Percentiles rank a stretch among this genome's conserved stretches.
Conservation (phyloP, 1,284 basidiomycete species). For the Tilletia horrida region DNA sequence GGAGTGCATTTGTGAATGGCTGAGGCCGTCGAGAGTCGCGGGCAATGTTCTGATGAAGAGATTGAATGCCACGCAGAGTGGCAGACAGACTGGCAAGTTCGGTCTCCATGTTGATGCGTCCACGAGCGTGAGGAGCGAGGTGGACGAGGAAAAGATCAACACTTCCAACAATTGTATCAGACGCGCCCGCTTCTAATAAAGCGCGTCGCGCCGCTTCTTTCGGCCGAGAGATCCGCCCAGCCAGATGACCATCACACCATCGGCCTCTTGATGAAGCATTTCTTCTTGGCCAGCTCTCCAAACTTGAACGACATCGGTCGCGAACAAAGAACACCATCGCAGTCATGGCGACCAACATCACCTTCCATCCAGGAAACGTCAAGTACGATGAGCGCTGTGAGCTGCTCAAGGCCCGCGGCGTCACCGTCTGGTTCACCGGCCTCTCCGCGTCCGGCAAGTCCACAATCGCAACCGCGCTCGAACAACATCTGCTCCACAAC, state of each 20-base stretch:
- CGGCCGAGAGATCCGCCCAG: not conserved
- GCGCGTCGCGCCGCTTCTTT: not conserved
- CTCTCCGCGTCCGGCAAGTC: slow-evolving; percentile 64
- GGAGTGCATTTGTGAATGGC: slow-evolving; percentile 46
- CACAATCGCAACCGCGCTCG: slow-evolving; percentile 92
- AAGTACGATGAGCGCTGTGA: slow-evolving; percentile 46
- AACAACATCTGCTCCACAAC: slow-evolving; percentile 87
- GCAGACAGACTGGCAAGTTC: slow-evolving; percentile 39
- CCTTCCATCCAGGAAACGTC: slow-evolving; percentile 68
- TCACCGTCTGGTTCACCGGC: slow-evolving; percentile 44
- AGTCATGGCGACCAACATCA: slow-evolving; percentile 78
- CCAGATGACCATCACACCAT: not conserved
- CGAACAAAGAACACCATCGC: no score
- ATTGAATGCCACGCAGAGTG: slow-evolving; percentile 43
- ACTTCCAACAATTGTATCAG: not conserved
- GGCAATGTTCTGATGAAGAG: slow-evolving; percentile 28
- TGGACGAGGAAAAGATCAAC: slow-evolving; percentile 10
- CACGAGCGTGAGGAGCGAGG: slow-evolving; percentile 10
- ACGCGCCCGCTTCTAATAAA: not conserved
- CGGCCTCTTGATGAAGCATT: not conserved
- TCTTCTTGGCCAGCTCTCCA: not conserved
- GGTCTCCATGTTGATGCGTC: slow-evolving; percentile 36
- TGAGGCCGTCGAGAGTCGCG: slow-evolving; percentile 27
- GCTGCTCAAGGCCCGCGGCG: slow-evolving; percentile 40
- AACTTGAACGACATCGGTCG: no score